Conservation (phyloP, 83 land plant species). For the Isoetes engelmannii region DNA sequence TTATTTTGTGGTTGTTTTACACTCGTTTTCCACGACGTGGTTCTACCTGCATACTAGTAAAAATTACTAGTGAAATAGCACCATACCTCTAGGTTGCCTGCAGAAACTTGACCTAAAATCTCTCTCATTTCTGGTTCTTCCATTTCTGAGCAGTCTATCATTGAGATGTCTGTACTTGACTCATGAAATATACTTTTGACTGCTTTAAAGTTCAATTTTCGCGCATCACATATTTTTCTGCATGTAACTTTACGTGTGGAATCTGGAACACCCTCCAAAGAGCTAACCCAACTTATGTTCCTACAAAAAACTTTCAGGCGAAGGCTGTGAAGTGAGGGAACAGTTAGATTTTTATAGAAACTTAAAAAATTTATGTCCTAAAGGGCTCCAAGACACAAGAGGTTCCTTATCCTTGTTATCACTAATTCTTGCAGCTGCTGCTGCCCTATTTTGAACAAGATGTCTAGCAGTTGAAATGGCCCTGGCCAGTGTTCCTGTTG, state of each 20-base stretch:
- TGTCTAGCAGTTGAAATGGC: constrained; percentile 55
- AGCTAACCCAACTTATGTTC: constrained; percentile 43
- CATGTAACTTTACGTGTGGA: constrained; percentile 30
- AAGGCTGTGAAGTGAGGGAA: constrained; percentile 37
- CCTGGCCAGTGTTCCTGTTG: constrained; percentile 59
- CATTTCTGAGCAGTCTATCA: constrained; percentile 54
- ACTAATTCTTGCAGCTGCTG: constrained; percentile 7
- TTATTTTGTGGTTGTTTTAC: too few species aligned
- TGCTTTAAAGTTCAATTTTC: constrained; percentile 39
- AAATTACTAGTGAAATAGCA: background rate
- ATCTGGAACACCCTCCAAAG: constrained; percentile 54
- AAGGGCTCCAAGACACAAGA: constrained; percentile 25
- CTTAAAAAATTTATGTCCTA: background rate
- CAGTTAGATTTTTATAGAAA: constrained; percentile 9
- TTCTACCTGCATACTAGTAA: too few species aligned
- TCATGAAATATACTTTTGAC: constrained; percentile 34
- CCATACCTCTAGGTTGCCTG: constrained; percentile 24
- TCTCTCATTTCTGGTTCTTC: constrained; percentile 35
- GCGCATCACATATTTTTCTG: constrained; percentile 33
- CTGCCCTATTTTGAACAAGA: constrained; percentile 42
- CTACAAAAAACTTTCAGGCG: constrained; percentile 34
- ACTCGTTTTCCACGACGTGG: too few species aligned
- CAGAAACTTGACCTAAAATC: constrained; percentile 10
- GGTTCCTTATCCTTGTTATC: background rate
- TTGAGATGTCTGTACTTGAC: constrained; percentile 39